Evolutionary conservation across 768 basidiomycete genomes (phyloP).

Genomic region (Mycena sanguinolenta): DNA sequence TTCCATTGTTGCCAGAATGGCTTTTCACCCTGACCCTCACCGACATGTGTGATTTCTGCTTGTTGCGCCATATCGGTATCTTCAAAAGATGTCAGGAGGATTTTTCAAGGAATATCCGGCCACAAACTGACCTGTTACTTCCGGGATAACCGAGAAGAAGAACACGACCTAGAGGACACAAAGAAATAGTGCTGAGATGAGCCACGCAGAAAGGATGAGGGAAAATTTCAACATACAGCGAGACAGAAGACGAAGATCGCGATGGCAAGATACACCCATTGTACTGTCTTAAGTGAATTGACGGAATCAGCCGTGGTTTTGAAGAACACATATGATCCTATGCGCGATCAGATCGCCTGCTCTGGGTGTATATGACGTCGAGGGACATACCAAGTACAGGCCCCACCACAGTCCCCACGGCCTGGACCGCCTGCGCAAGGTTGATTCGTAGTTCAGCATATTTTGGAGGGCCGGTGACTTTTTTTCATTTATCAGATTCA

Average conservation of each 20-base stretch:
- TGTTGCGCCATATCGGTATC: conserved; percentile 52
- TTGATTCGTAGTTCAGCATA: conserved; percentile 52
- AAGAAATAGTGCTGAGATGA: too few species aligned
- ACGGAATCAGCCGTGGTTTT: conserved; percentile 48
- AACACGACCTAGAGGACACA: conserved; percentile 44
- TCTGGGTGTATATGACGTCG: background rate
- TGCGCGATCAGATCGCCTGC: background rate
- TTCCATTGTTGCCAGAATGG: conserved; percentile 47
- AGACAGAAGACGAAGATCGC: conserved; percentile 50
- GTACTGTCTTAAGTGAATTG: conserved; percentile 46
- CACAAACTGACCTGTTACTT: conserved; percentile 45
- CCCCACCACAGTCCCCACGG: conserved; percentile 49
- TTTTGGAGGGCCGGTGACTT: conserved; percentile 50
- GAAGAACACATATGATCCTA: conserved; percentile 50
- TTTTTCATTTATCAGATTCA: too few species aligned
- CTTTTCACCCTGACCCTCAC: conserved; percentile 42
- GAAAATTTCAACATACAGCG: conserved; percentile 17
- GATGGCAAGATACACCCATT: conserved; percentile 53
- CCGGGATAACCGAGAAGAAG: conserved; percentile 50
- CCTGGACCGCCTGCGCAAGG: conserved; percentile 51
- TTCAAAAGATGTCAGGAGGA: conserved; percentile 5
- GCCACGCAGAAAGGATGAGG: too few species aligned
- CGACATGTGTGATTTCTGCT: conserved; percentile 49
- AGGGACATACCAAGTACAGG: conserved; percentile 43
- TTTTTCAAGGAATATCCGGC: background rate